These are phyloP conservation scores for Cystofilobasidium bisporidii DNA, from an alignment of 768 basidiomycete genomes.

Conservation along the genomic window DNA sequence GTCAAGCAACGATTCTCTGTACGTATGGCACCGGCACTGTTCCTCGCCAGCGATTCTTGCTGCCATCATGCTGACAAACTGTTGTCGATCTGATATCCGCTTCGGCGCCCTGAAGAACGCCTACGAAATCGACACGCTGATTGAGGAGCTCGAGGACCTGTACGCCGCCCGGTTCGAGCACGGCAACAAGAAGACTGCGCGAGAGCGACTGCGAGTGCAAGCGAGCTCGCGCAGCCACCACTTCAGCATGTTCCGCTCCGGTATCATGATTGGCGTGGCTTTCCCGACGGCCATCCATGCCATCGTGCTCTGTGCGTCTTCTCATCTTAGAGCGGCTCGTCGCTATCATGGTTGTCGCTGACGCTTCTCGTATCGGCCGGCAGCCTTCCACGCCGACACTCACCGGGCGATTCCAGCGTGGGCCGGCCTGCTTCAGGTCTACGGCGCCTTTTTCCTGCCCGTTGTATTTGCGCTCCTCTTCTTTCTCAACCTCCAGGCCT, in stretches of 20 bases:
- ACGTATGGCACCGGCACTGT: neutral
- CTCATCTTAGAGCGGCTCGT: neutral
- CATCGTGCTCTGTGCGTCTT: constrained; percentile 51
- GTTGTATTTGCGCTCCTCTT: constrained; percentile 65
- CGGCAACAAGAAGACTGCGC: constrained; percentile 72
- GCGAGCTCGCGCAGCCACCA: constrained; percentile 53
- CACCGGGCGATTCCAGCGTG: constrained; percentile 55
- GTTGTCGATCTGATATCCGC: too few relatives aligned
- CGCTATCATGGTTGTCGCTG: neutral
- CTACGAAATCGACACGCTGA: constrained; percentile 53
- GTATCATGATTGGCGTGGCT: constrained; percentile 60
- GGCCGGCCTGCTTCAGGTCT: constrained; percentile 61
- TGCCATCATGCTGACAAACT: too few relatives aligned
- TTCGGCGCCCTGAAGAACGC: too few relatives aligned
- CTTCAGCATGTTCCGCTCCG: constrained; percentile 64
- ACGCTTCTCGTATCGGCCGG: too few relatives aligned
- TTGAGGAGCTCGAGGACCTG: constrained; percentile 63
- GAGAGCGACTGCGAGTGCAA: constrained; percentile 54
- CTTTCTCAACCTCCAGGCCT: constrained; percentile 72
- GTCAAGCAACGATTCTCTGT: neutral
- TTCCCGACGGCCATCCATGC: constrained; percentile 60
- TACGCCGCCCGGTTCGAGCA: constrained; percentile 64
- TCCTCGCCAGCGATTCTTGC: too few relatives aligned
- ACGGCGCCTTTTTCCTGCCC: constrained; percentile 63
- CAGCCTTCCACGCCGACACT: constrained; percentile 53